A percentile compares a stretch with the other conserved stretches of the same genome.
Conservation (phyloP, 441 rosid species). For the Pelargonium cotyledonis region DNA sequence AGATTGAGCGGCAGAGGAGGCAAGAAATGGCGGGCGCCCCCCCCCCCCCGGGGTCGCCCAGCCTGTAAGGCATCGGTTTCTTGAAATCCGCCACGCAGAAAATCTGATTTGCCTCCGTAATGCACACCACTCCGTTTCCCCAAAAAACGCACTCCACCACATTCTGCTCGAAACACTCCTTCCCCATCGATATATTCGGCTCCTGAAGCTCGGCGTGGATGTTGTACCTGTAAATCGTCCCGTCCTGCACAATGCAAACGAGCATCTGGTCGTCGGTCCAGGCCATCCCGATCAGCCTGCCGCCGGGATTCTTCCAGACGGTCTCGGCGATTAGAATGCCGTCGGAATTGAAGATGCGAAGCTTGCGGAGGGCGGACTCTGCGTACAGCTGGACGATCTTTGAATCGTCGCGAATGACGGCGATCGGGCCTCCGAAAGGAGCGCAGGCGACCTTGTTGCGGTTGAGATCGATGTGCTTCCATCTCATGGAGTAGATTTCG, state of each 20-base stretch:
- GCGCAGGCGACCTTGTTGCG: constrained; percentile 96
- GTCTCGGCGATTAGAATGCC: constrained; percentile 77
- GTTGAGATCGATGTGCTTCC: constrained; percentile 81
- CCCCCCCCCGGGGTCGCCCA: constrained; percentile 56
- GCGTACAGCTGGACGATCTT: constrained; percentile 96
- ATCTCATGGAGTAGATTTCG: constrained; percentile 76
- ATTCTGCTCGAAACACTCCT: constrained; percentile 85
- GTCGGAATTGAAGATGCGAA: constrained; percentile 83
- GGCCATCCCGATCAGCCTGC: constrained; percentile 85
- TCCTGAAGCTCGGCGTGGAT: constrained; percentile 64
- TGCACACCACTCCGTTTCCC: constrained; percentile 87
- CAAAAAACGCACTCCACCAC: constrained; percentile 87
- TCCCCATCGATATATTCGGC: constrained; percentile 69
- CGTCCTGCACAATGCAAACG: constrained; percentile 78
- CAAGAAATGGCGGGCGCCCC: too few relatives aligned
- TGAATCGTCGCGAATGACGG: constrained; percentile 93
- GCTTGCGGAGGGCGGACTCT: constrained; percentile 90
- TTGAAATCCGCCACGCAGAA: constrained; percentile 69
- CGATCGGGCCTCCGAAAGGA: constrained; percentile 87
- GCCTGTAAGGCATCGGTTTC: constrained; percentile 51
- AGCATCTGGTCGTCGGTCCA: constrained; percentile 93
- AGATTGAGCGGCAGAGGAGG: too few relatives aligned
- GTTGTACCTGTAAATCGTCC: constrained; percentile 82
- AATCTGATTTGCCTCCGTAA: constrained; percentile 67
- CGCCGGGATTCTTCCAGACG: constrained; percentile 91